Conservation (phyloP, 2,329 filamentous ascomycete species). For the Trichoderma koningiopsis region DNA sequence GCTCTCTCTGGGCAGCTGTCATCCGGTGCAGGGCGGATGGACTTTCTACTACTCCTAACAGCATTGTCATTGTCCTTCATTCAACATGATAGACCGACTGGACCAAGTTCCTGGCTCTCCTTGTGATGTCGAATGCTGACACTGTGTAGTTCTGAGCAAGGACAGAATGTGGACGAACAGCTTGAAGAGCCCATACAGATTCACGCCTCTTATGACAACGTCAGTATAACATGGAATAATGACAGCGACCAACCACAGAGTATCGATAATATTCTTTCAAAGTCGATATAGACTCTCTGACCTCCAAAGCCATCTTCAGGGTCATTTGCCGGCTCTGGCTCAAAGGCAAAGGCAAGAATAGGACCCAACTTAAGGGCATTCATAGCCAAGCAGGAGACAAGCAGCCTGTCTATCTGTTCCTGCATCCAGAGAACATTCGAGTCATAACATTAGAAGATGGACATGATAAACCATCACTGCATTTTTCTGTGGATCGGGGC, state of each 20-base stretch:
- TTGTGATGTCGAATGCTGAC: not conserved
- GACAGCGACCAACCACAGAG: not conserved
- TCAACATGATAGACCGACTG: not conserved
- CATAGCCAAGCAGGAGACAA: not conserved
- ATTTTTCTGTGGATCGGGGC: not conserved
- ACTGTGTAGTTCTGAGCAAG: not conserved
- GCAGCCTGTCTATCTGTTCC: not conserved
- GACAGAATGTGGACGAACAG: not conserved
- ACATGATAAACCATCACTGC: not conserved
- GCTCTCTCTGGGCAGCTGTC: not conserved
- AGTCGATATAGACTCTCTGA: not conserved
- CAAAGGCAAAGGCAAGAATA: not conserved
- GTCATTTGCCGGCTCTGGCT: not conserved
- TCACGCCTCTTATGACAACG: not conserved
- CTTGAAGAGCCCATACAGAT: not conserved
- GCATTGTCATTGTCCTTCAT: not conserved
- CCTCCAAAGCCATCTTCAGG: not conserved
- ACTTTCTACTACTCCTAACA: not conserved
- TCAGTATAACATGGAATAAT: not conserved
- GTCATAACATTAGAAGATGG: not conserved
- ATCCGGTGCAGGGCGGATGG: not conserved
- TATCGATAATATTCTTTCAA: not conserved
- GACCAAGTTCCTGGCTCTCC: not conserved
- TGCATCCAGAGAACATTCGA: not conserved
- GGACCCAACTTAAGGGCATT: not conserved